phyloP scores from a whole-genome alignment of 1,284 basidiomycete genomes.

The Volvariella volvacea region DNA sequence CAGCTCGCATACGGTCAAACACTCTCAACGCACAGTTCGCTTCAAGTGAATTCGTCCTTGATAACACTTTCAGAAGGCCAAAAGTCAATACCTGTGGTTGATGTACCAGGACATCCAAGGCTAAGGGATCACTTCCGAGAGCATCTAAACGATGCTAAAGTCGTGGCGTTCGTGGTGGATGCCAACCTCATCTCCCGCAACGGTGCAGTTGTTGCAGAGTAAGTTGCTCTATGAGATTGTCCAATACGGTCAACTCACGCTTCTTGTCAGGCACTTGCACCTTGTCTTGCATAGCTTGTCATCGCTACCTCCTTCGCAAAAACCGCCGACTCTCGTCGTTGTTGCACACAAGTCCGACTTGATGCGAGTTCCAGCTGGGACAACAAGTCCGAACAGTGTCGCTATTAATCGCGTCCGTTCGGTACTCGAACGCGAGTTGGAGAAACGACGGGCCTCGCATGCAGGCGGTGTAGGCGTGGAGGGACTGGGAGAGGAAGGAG shows the following conservation, averaged over 20 bases:
- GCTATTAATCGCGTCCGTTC: slow-evolving; percentile 65
- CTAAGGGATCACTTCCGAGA: slow-evolving; percentile 67
- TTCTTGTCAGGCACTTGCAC: slow-evolving; percentile 56
- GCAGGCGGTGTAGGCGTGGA: slow-evolving; percentile 62
- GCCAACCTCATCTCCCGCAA: slow-evolving; percentile 69
- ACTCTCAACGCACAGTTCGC: slow-evolving; percentile 63
- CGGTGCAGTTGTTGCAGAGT: slow-evolving; percentile 71
- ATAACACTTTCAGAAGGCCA: slow-evolving; percentile 34
- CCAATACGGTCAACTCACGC: slow-evolving; percentile 9
- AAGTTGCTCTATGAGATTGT: slow-evolving; percentile 21
- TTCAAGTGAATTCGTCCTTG: slow-evolving; percentile 59
- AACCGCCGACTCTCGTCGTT: slow-evolving; percentile 52
- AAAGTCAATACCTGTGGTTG: slow-evolving; percentile 48
- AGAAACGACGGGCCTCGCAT: slow-evolving; percentile 61
- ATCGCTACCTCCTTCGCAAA: slow-evolving; percentile 62
- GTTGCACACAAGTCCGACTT: slow-evolving; percentile 73
- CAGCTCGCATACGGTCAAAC: slow-evolving; percentile 61
- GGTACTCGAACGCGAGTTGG: slow-evolving; percentile 74
- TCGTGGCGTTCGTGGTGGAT: slow-evolving; percentile 70
- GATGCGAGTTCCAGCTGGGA: slow-evolving; percentile 42
- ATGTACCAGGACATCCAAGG: slow-evolving; percentile 75
- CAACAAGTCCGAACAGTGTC: slow-evolving; percentile 39
- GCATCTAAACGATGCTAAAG: slow-evolving; percentile 51
- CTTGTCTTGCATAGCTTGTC: slow-evolving; percentile 59
- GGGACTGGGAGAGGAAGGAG: slow-evolving; percentile 56